These are phyloP conservation scores for Hysterium pulicare DNA, from an alignment of 2,329 filamentous ascomycete species.

Conservation along the genomic window DNA sequence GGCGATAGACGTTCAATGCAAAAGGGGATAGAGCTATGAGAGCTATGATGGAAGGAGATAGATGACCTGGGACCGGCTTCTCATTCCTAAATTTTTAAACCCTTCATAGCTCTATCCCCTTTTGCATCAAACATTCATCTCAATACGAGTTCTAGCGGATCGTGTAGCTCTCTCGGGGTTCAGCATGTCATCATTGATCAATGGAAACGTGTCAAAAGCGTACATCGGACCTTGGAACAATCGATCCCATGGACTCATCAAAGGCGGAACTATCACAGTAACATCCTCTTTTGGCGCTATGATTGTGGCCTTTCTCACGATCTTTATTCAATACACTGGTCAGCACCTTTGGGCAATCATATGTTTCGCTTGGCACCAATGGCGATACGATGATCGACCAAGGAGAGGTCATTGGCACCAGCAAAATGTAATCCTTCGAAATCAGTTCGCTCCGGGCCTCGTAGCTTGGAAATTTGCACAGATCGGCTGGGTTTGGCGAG, in stretches of 20 bases:
- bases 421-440: constrained; percentile 8
- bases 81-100: too few relatives aligned
- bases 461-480: constrained; percentile 4
- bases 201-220: too few relatives aligned
- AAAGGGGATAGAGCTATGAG: too few relatives aligned
- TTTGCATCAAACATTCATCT: too few relatives aligned
- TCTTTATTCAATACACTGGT: constrained; percentile 18
- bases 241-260: constrained; percentile 17
- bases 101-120: too few relatives aligned
- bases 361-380: constrained; percentile 9
- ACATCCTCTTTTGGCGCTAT: constrained; percentile 16
- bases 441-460: constrained; percentile 5
- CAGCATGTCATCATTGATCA: too few relatives aligned
- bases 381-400: neutral
- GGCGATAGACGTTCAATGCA: too few relatives aligned
- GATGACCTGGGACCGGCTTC: too few relatives aligned
- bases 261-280: constrained; percentile 25
- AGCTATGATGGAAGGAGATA: too few relatives aligned
- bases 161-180: too few relatives aligned
- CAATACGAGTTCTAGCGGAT: too few relatives aligned
- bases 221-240: constrained; percentile 25
- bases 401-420: constrained; percentile 6
- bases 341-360: constrained; percentile 11
- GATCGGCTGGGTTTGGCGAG: constrained; percentile 10
- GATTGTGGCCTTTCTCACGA: constrained; percentile 24